phyloP scores from a whole-genome alignment of 1,284 basidiomycete species.

The Ceratobasidium papillatum region DNA sequence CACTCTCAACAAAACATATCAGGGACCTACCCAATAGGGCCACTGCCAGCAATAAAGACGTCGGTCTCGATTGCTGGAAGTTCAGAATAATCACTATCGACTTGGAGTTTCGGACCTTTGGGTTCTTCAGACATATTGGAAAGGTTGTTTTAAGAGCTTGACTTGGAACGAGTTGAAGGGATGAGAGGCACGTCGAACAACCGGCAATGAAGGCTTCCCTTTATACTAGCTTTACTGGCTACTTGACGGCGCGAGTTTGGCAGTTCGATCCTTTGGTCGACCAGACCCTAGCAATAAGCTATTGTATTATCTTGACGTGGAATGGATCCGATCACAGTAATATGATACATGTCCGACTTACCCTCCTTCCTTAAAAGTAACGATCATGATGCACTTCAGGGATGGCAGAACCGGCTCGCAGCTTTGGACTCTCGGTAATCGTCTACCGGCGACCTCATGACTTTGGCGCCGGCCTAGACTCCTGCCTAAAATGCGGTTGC shows the following conservation, averaged over 20 bases:
- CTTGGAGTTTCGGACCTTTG: not conserved
- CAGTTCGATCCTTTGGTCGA: not conserved
- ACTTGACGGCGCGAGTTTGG: not conserved
- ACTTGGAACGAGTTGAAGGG: not conserved
- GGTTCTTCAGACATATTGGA: not conserved
- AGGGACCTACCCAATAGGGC: slow-evolving; percentile 23
- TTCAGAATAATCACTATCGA: not conserved
- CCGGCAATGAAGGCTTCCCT: not conserved
- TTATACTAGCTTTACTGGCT: not conserved
- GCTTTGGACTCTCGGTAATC: not conserved
- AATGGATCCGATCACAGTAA: not conserved
- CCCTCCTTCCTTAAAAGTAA: not conserved
- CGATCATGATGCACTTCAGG: not conserved
- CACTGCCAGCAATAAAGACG: slow-evolving; percentile 40
- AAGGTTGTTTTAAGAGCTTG: not conserved
- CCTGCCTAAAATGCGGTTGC: not conserved
- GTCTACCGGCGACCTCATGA: not conserved
- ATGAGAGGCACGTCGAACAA: not conserved
- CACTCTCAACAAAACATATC: not conserved
- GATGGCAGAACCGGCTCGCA: not conserved
- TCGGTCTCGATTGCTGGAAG: not conserved
- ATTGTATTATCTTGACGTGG: not conserved
- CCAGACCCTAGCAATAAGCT: not conserved
- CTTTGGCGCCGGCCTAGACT: not conserved
- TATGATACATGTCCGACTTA: not conserved